Base-by-base conservation (phyloP, 345 rosid species). In the Lenwebbia sp. region DNA sequence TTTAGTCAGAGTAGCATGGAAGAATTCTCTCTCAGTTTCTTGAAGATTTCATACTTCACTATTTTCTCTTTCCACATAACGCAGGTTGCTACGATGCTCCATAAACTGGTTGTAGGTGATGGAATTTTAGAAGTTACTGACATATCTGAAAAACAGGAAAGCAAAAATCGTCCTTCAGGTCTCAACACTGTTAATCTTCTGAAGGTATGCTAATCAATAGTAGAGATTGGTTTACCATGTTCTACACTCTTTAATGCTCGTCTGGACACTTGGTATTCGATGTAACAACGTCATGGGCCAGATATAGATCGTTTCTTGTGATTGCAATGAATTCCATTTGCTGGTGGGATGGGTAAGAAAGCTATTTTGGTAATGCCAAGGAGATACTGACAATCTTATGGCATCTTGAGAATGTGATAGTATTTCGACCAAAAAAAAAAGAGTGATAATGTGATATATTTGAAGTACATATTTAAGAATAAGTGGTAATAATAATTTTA, bases 181-280 rank as follows among this genome's bases (percentile, higher is more conserved):
- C 96, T 96, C 78, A 97, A 97, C 92, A 96, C 99, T 17, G 98
- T 97, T 88, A 95, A 93, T 92, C 95, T 97, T 86, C 91, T 97
- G 83, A 96, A 96, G 99, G 99, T 96, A 84, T 37, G 78, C 78
- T 52, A 83, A 89, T 93, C 83, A 85, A 85, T 87, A 15, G 82
- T 84, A 26, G 4, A 81, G 44, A 70, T 83, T 44, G 53, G 58
- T 85, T 81, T 49, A 14, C 84, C 53, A 51, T 86, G 85, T 37
- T 50, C 58, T 58, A 26, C 78, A 65, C 56, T 85, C 17, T 47
- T 12, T 47, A 23, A 60, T 70, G 44, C 47, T 70, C 17, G 41
- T 78, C 15, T 21, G 60, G 84, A 14, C 44, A 28, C 60, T 70
- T 70, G 81, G 13, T 70, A 41, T 70, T 33, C 7, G 40, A 37